Conservation (phyloP, 78 protist species). For the Diacronema lutheri region DNA sequence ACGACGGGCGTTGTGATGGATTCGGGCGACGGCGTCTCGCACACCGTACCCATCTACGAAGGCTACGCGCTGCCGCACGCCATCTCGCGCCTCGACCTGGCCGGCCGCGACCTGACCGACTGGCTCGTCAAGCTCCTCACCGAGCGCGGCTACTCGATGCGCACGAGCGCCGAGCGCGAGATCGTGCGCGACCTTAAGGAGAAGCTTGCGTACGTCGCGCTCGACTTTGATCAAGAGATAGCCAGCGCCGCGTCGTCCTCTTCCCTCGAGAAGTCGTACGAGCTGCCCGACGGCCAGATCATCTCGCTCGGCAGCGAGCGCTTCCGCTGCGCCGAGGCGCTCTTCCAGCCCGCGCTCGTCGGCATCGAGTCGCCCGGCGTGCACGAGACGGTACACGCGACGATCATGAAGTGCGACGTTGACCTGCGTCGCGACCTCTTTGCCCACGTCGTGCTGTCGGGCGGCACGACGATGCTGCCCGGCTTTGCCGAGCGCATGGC, state of each 20-base stretch:
- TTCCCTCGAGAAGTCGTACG: conserved; percentile 67
- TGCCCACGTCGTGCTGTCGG: conserved; percentile 85
- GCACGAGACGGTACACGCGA: conserved; percentile 70
- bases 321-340: conserved; percentile 89
- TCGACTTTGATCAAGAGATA: background rate
- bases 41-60: conserved; percentile 93
- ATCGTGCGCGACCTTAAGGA: conserved; percentile 87
- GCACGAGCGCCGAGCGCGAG: conserved; percentile 94
- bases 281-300: conserved; percentile 84
- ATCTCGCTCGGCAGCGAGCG: conserved; percentile 83
- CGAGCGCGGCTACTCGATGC: conserved; percentile 90
- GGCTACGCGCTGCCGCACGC: conserved; percentile 84
- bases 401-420: conserved; percentile 85
- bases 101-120: conserved; percentile 91
- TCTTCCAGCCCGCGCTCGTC: conserved; percentile 86
- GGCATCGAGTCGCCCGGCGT: conserved; percentile 85
- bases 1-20: conserved; percentile 94
- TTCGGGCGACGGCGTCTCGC: conserved; percentile 87
- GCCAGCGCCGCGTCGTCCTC: conserved; percentile 71
- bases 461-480: conserved; percentile 90
- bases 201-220: conserved; percentile 72
- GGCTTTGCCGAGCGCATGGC: conserved; percentile 88
- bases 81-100: conserved; percentile 84
- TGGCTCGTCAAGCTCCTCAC: conserved; percentile 79
- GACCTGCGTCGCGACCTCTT: conserved; percentile 90